phyloP scores from a whole-genome alignment of 2,329 filamentous ascomycete genomes.

The Rachicladosporium sp. region DNA sequence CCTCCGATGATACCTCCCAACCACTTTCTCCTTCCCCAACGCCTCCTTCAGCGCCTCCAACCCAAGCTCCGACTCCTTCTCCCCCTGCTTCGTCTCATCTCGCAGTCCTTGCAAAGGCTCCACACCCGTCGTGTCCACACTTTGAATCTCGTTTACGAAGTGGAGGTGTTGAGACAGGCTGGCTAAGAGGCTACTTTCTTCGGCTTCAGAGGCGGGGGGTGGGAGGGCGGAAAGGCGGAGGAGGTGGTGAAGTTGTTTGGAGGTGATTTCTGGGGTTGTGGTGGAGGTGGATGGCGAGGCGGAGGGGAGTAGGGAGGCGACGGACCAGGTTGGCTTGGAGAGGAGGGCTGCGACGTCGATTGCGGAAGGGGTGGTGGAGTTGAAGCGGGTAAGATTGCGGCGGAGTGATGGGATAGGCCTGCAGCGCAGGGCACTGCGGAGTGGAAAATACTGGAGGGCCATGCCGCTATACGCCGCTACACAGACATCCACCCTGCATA shows the following conservation, averaged over 20 bases:
- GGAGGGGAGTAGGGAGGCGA: slow-evolving; percentile 56
- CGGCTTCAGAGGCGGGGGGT: slow-evolving; percentile 46
- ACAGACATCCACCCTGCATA: too few species aligned
- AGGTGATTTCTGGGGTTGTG: slow-evolving; percentile 39
- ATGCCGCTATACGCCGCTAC: background rate
- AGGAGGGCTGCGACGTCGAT: slow-evolving; percentile 35
- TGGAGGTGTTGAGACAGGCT: slow-evolving; percentile 72
- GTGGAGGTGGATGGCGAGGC: slow-evolving; percentile 18
- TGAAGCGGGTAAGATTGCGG: too few species aligned
- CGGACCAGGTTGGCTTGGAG: slow-evolving; percentile 69
- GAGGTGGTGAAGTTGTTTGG: slow-evolving; percentile 64
- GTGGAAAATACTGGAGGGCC: background rate
- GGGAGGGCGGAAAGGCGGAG: slow-evolving; percentile 83
- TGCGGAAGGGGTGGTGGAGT: too few species aligned
- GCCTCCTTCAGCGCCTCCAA: slow-evolving; percentile 45
- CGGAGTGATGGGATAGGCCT: too few species aligned
- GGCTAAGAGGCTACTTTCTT: slow-evolving; percentile 58
- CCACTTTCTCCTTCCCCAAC: slow-evolving; percentile 47
- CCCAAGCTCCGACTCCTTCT: slow-evolving; percentile 46
- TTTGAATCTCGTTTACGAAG: slow-evolving; percentile 80
- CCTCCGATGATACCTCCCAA: slow-evolving; percentile 41
- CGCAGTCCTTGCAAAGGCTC: slow-evolving; percentile 66
- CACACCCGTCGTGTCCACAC: slow-evolving; percentile 60
- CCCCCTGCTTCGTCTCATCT: slow-evolving; percentile 56
- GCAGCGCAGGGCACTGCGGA: too few species aligned